Percentiles rank a stretch among this genome's conserved stretches.
These are phyloP conservation scores for Beauveria scarabaeidicola DNA, from an alignment of 2,329 filamentous ascomycete genomes.

Conservation along the genomic window DNA sequence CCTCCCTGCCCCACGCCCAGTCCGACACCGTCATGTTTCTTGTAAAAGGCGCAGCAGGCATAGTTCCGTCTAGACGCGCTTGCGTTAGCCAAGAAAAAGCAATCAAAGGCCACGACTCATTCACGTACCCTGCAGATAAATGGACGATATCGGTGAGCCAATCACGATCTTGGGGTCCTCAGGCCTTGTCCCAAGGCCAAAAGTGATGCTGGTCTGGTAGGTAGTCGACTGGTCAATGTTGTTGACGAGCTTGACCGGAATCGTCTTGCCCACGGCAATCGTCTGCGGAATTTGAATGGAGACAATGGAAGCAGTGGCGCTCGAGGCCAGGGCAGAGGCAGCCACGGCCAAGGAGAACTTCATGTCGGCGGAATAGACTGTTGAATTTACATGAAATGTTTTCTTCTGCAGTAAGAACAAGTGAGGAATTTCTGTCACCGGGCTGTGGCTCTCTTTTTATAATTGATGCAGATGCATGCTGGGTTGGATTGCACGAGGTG, in stretches of 20 bases:
- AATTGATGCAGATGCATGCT: neutral
- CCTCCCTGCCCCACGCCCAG: neutral
- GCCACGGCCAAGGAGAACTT: neutral
- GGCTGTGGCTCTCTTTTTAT: neutral
- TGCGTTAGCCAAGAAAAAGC: neutral
- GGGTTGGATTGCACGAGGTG: neutral
- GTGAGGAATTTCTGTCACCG: neutral
- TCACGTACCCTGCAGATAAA: conserved; percentile 1
- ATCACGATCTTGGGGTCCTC: neutral
- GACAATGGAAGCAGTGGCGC: neutral
- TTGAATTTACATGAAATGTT: too few species aligned
- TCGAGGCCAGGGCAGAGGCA: neutral
- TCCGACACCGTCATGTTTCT: neutral
- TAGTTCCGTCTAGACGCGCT: neutral
- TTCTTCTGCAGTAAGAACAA: neutral
- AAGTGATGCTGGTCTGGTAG: neutral
- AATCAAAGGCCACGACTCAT: neutral
- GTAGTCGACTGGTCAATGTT: conserved; percentile 6
- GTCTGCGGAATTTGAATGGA: neutral
- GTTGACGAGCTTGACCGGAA: conserved; percentile 2
- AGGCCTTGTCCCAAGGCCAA: neutral
- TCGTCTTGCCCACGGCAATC: neutral
- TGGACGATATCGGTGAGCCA: neutral
- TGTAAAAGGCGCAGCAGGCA: neutral
- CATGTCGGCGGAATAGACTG: neutral